Evolutionary conservation across 2,329 filamentous ascomycete species (phyloP).

Genomic region (Epichloe gansuensis): DNA sequence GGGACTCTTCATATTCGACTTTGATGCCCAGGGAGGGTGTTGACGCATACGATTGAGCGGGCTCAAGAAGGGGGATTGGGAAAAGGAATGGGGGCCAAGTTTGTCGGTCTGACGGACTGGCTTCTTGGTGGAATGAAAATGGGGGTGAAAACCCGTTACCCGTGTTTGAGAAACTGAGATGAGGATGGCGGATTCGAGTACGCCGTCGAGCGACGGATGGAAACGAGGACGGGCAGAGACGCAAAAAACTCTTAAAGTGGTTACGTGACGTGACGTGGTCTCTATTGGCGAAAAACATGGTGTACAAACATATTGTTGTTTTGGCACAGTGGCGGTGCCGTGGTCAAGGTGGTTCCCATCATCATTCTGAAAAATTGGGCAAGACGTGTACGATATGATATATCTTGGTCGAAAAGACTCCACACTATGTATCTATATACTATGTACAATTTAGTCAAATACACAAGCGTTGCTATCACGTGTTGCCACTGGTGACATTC

Average conservation of each 20-base stretch:
- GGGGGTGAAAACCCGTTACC: constrained; percentile 22
- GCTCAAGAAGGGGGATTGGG: constrained; percentile 77
- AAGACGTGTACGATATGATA: neutral
- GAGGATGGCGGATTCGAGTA: constrained; percentile 5
- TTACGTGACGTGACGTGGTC: too few relatives aligned
- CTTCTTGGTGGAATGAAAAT: constrained; percentile 60
- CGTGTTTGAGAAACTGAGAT: constrained; percentile 21
- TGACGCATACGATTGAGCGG: constrained; percentile 88
- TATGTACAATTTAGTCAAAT: neutral
- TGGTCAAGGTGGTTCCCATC: neutral
- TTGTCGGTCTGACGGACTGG: constrained; percentile 92
- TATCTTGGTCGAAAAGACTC: neutral
- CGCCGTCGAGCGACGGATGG: too few relatives aligned
- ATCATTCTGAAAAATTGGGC: too few relatives aligned
- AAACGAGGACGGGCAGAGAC: too few relatives aligned
- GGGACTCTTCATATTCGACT: constrained; percentile 90
- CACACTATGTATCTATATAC: neutral
- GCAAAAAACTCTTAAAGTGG: too few relatives aligned
- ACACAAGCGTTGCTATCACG: neutral
- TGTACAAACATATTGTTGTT: neutral
- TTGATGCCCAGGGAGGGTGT: constrained; percentile 72
- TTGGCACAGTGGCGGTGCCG: neutral
- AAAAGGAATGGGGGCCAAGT: constrained; percentile 66
- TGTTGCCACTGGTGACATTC: too few relatives aligned
- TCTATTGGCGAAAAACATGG: neutral